Conservation (phyloP, 2,329 filamentous ascomycete genomes). For the Westerdykella sp. region DNA sequence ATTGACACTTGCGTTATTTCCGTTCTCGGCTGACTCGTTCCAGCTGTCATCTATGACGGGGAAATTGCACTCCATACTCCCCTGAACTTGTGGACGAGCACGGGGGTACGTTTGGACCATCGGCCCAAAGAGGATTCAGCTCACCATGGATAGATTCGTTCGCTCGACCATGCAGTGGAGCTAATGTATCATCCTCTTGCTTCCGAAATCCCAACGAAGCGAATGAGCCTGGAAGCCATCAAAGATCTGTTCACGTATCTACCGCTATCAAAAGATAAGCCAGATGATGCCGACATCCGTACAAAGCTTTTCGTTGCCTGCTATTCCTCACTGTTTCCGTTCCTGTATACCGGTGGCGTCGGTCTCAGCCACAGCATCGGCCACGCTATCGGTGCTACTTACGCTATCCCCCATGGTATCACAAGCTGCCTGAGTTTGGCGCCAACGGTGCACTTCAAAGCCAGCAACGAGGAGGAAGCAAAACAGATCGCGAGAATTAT, state of each 20-base stretch:
- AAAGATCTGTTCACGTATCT: conserved; percentile 49
- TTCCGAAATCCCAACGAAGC: conserved; percentile 45
- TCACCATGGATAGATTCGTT: conserved; percentile 35
- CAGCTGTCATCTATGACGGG: conserved; percentile 49
- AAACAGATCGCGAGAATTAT: conserved; percentile 44
- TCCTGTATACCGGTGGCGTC: conserved; percentile 46
- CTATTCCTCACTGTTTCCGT: conserved; percentile 45
- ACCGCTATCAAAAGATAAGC: conserved; percentile 44
- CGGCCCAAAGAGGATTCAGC: conserved; percentile 1
- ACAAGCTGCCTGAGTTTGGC: conserved; percentile 51
- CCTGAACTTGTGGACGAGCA: conserved; percentile 46
- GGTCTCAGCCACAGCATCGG: conserved; percentile 46
- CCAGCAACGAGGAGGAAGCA: conserved; percentile 42
- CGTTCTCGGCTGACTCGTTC: conserved; percentile 12
- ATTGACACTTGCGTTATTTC: neutral
- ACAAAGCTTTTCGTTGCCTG: conserved; percentile 50
- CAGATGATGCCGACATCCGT: conserved; percentile 44
- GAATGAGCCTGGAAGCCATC: conserved; percentile 44
- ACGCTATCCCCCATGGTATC: conserved; percentile 51
- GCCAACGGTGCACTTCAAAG: conserved; percentile 50
- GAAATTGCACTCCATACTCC: conserved; percentile 49
- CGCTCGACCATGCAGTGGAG: conserved; percentile 53
- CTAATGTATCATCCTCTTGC: conserved; percentile 49
- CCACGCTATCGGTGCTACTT: conserved; percentile 51
- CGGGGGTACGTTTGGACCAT: conserved; percentile 31